phyloP scores from a whole-genome alignment of 2,329 filamentous ascomycete species.

The Whalleya microplaca region DNA sequence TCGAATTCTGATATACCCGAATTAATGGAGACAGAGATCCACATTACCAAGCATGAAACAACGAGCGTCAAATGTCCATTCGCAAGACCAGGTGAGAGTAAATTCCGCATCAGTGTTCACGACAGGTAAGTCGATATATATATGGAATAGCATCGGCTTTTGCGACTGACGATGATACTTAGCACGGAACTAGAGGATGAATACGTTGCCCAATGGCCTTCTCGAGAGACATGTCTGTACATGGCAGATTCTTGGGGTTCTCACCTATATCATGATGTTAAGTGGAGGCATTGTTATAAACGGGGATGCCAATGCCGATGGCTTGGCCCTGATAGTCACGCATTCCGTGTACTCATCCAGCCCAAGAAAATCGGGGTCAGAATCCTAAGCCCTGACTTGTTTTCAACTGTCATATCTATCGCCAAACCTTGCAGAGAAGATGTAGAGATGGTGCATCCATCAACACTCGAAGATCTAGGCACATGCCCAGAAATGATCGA shows the following conservation, averaged over 20 bases:
- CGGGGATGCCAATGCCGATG: neutral
- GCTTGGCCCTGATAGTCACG: neutral
- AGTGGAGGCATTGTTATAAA: neutral
- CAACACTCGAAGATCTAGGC: too few relatives aligned
- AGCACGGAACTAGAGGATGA: too few relatives aligned
- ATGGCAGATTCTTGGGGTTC: conserved; percentile 7
- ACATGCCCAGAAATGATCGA: neutral
- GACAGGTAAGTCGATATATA: neutral
- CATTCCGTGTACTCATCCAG: neutral
- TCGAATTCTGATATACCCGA: too few relatives aligned
- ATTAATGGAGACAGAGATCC: too few relatives aligned
- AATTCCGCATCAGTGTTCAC: too few relatives aligned
- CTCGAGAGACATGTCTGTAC: neutral
- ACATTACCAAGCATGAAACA: too few relatives aligned
- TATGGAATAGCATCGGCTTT: neutral
- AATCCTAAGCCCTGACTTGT: neutral
- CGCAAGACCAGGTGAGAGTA: too few relatives aligned
- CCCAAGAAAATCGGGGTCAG: neutral
- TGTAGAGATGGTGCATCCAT: too few relatives aligned
- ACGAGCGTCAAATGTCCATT: too few relatives aligned
- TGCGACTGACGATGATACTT: neutral
- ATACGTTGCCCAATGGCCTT: too few relatives aligned
- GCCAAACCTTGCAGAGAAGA: neutral
- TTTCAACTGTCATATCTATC: neutral
- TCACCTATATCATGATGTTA: neutral